These are phyloP conservation scores for Saccharomycopsis microspora DNA, from an alignment of 805 yeast species.

Conservation along the genomic window DNA sequence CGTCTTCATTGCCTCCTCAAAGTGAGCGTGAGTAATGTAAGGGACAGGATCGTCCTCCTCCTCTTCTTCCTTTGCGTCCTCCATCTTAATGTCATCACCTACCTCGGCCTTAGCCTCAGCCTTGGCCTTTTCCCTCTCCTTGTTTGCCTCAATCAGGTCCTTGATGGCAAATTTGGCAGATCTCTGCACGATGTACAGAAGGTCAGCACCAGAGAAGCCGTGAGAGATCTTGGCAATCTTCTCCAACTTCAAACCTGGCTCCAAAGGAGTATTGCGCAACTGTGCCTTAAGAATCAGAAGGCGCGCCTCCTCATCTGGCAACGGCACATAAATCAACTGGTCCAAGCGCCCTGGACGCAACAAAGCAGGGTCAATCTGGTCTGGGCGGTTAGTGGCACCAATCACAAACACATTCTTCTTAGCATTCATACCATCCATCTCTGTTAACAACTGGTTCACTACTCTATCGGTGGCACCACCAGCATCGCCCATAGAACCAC, in stretches of 20 bases:
- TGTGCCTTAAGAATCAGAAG: constrained; percentile 89
- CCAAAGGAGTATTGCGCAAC: constrained; percentile 95
- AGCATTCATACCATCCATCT: constrained; percentile 99
- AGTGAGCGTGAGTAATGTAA: constrained; percentile 83
- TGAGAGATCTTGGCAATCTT: constrained; percentile 91
- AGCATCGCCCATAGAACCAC: constrained; percentile 83
- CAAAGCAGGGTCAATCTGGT: constrained; percentile 97
- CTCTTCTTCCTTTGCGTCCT: constrained; percentile 29
- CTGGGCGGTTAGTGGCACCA: constrained; percentile 99
- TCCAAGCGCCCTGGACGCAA: constrained; percentile 98
- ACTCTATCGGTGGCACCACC: constrained; percentile 97
- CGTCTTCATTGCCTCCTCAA: constrained; percentile 99
- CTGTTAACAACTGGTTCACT: constrained; percentile 89
- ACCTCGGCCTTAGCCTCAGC: constrained; percentile 31
- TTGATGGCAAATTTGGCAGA: constrained; percentile 98
- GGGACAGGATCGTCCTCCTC: constrained; percentile 93
- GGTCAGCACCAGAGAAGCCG: constrained; percentile 99
- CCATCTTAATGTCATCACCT: constrained; percentile 43
- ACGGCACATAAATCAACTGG: constrained; percentile 95
- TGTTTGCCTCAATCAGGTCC: constrained; percentile 87
- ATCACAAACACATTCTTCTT: constrained; percentile 97
- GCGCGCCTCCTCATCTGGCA: constrained; percentile 94
- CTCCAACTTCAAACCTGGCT: constrained; percentile 83
- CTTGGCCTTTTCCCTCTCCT: constrained; percentile 31
- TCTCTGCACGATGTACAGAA: constrained; percentile 94